Base-by-base conservation (phyloP, 768 basidiomycete genomes). In the Vararia minispora region DNA sequence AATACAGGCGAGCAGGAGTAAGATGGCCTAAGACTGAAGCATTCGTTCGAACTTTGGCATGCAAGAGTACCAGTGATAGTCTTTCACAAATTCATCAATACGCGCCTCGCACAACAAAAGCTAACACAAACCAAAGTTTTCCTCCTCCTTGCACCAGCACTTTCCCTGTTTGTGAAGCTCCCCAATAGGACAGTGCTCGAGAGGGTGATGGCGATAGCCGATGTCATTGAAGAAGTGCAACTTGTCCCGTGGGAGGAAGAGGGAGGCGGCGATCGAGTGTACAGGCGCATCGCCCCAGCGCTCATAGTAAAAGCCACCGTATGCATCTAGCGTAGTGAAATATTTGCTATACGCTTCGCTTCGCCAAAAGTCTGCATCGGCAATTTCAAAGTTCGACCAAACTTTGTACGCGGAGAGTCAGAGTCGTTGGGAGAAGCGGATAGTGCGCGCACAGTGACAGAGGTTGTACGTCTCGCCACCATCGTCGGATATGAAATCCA, bases 311-410 rank as follows among this genome's bases (percentile, higher is more conserved):
- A 91, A 89, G 12, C 89, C 89, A 39, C 90, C 90, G 28, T 68
- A 66, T 38, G 69, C 52, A 39, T 94, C 90, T n/a, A 94, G 65
- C 55, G 73, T 74, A 31, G 88, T 79, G 48, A 92, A 94, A 64
- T 76, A 94, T 47, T 80, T 75, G 41, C 62, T 65, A 55, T 95
- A 95, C 3, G 79, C 77, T 43, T 90, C 79, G 11, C 78, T 61
- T 49, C 89, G 68, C 86, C 86, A 91, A 43, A 92, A 73, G 44
- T 85, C 77, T 43, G 91, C 68, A 50, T 78, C 71, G 5, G 69
- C 90, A 42, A 95, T 94, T 56, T 94, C 90, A 51, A 94, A 94
- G 58, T 91, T 95, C 48, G 78, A 84, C 88, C 88, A 91, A 65
- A 88, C 85, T 87, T 9, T 5, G 11, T 26, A 11, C 31, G 26